phyloP scores from a whole-genome alignment of 352 stramenopile genomes.

The Phytophthora litchii region DNA sequence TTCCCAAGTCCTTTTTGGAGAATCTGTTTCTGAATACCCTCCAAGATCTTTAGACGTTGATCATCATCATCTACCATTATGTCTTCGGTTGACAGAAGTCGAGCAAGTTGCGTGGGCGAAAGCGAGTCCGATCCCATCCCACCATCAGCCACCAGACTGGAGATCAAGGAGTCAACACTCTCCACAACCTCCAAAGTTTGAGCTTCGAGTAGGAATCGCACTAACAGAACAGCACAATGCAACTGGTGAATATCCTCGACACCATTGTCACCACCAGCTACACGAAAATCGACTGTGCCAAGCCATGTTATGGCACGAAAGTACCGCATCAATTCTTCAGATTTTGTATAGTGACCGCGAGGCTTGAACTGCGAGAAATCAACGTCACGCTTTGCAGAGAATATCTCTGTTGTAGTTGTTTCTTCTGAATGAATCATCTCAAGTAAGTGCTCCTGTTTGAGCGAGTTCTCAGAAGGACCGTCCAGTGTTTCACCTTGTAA shows the following conservation, averaged over 20 bases:
- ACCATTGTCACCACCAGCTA: constrained; percentile 16
- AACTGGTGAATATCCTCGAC: constrained; percentile 26
- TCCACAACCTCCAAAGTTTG: constrained; percentile 9
- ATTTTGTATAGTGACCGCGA: constrained; percentile 33
- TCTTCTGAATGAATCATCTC: constrained; percentile 5
- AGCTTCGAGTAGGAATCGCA: constrained; percentile 13
- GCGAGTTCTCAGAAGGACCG: background rate
- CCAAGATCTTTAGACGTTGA: background rate
- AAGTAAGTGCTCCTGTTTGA: constrained; percentile 2
- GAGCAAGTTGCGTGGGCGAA: constrained; percentile 7
- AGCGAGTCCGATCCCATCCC: constrained; percentile 26
- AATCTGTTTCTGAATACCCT: constrained; percentile 16
- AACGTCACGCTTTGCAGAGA: constrained; percentile 10
- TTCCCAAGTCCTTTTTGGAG: constrained; percentile 9
- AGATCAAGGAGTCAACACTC: constrained; percentile 18
- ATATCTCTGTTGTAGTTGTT: constrained; percentile 5
- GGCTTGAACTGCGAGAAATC: constrained; percentile 38
- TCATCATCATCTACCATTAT: background rate
- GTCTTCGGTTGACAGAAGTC: background rate
- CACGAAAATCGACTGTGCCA: constrained; percentile 29
- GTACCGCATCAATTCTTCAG: constrained; percentile 18
- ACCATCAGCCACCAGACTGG: constrained; percentile 23
- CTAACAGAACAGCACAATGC: constrained; percentile 24
- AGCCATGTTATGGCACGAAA: constrained; percentile 37
- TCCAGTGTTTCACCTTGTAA: constrained; percentile 5